These are phyloP conservation scores for Ophiosphaerella narmari DNA, from an alignment of 2,329 filamentous ascomycete genomes.

Conservation along the genomic window DNA sequence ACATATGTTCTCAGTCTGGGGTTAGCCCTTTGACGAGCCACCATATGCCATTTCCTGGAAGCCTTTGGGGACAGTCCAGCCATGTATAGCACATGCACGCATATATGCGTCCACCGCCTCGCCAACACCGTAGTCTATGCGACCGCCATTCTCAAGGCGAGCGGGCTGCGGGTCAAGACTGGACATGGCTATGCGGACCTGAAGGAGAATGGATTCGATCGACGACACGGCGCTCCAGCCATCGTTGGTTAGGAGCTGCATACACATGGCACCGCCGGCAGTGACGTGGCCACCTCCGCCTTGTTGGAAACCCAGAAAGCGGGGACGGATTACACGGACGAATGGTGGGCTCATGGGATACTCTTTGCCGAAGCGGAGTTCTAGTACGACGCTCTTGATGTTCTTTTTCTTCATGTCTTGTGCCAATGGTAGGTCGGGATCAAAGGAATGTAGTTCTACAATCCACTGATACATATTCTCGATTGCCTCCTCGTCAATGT, in stretches of 20 bases:
- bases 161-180: conserved; percentile 72
- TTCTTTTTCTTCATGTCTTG: conserved; percentile 70
- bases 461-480: conserved; percentile 90
- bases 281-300: conserved; percentile 90
- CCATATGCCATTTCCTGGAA: conserved; percentile 57
- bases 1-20: not conserved
- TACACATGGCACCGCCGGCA: conserved; percentile 78
- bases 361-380: conserved; percentile 77
- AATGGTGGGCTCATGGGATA: conserved; percentile 84
- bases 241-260: conserved; percentile 78
- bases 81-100: conserved; percentile 70
- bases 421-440: conserved; percentile 68
- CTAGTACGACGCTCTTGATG: conserved; percentile 73
- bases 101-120: conserved; percentile 77
- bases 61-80: conserved; percentile 72
- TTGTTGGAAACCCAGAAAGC: conserved; percentile 70
- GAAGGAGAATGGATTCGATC: conserved; percentile 79
- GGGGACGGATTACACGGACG: conserved; percentile 78
- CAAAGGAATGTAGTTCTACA: conserved; percentile 84
- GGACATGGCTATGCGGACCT: conserved; percentile 77
- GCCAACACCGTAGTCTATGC: conserved; percentile 64
- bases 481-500: conserved; percentile 69
- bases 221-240: conserved; percentile 77
- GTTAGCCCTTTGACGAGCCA: conserved; percentile 10
- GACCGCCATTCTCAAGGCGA: conserved; percentile 57